A percentile compares a stretch with the other conserved stretches of the same genome.
phyloP scores from a whole-genome alignment of 1,139 yeast genomes.

The Yamadazyma mexicana region DNA sequence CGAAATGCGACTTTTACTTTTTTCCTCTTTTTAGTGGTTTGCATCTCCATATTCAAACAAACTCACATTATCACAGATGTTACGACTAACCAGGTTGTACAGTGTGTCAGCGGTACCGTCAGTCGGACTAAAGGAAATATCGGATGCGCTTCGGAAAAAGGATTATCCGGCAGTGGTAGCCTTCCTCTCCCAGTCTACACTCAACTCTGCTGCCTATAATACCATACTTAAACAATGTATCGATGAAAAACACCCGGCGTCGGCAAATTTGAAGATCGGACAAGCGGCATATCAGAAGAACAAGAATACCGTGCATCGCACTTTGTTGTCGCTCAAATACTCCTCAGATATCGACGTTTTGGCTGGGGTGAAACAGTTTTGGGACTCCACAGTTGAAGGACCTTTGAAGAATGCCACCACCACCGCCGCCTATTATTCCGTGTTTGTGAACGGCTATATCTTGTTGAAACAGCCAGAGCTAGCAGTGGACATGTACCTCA shows the following conservation, averaged over 20 bases:
- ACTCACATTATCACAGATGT: not conserved
- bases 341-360: constrained; percentile 4
- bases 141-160: not conserved
- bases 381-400: constrained; percentile 8
- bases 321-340: constrained; percentile 1
- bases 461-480: constrained; percentile 24
- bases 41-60: not conserved
- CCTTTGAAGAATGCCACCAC: not conserved
- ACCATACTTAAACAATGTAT: constrained; percentile 2
- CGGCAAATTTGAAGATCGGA: constrained; percentile 2
- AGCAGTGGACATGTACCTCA: constrained; percentile 23
- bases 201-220: constrained; percentile 1
- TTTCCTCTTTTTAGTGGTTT: not conserved
- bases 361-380: constrained; percentile 8
- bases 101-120: not conserved
- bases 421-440: constrained; percentile 20
- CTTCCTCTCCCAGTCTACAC: not conserved
- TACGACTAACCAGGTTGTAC: not conserved
- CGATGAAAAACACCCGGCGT: constrained; percentile 2
- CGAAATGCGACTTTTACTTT: not conserved
- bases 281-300: not conserved
- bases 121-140: not conserved
- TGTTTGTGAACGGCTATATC: constrained; percentile 24
- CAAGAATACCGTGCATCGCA: not conserved
- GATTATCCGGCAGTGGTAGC: not conserved